Evolutionary conservation across 768 basidiomycete genomes (phyloP).

Genomic region (Mrakia gelida): DNA sequence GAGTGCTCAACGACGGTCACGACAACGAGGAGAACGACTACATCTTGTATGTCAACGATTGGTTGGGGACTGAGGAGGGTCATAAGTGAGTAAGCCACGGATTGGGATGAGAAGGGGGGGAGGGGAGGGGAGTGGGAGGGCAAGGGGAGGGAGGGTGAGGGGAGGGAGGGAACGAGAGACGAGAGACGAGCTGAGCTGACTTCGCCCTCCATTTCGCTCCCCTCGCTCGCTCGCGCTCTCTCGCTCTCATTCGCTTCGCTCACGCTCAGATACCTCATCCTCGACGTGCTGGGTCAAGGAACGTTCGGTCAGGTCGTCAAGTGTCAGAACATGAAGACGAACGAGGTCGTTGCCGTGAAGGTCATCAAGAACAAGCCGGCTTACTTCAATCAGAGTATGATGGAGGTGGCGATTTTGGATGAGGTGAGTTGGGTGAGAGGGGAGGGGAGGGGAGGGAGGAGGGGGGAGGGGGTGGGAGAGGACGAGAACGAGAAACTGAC

Average conservation of each 20-base stretch:
- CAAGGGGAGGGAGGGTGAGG: too few relatives aligned
- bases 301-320: slow-evolving; percentile 99
- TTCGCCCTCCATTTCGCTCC: background rate
- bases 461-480: background rate
- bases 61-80: slow-evolving; percentile 87
- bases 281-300: slow-evolving; percentile 96
- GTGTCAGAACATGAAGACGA: slow-evolving; percentile 98
- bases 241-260: slow-evolving; percentile 4
- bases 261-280: slow-evolving; percentile 74
- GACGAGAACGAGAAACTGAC: background rate
- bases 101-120: too few relatives aligned
- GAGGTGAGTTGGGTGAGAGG: slow-evolving; percentile 56
- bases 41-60: slow-evolving; percentile 98
- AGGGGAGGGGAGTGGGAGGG: background rate
- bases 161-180: background rate
- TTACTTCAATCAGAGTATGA: slow-evolving; percentile 99
- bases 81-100: slow-evolving; percentile 75
- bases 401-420: slow-evolving; percentile 98
- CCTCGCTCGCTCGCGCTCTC: background rate
- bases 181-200: background rate
- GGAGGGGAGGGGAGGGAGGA: too few relatives aligned
- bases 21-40: slow-evolving; percentile 99
- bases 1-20: slow-evolving; percentile 89
- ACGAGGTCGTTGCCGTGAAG: slow-evolving; percentile 97
- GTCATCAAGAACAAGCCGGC: slow-evolving; percentile 99